Base-by-base conservation (phyloP, 1,284 basidiomycete genomes). In the Moesziomyces globuligerus region DNA sequence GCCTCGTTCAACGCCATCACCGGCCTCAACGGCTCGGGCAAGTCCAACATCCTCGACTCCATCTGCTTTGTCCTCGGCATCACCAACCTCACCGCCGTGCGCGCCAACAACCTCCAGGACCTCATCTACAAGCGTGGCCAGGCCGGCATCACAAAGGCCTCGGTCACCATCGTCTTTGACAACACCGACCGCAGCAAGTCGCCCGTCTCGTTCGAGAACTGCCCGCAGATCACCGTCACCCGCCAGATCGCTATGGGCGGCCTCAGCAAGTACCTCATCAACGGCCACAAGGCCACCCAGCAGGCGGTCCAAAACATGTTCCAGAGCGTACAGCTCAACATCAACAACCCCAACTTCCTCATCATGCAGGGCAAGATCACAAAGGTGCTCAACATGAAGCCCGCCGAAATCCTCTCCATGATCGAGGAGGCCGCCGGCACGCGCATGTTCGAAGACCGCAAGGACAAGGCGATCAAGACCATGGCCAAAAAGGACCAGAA, bases 281-380 rank as follows among this genome's bases (percentile, higher is more conserved):
- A 98, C 79, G 96, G 96, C 0, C 96, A 98, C 86, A 96, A 95
- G 81, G 88, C 93, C 3, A 90, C 90, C 7, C 93, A 97, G 72
- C 89, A 93, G 66, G 87, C 87, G 0, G 89, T 99, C 2, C 95
- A 97, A 78, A 92, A 90, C 46, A 87, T 98, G 37, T 98, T 99
- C 81, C 96, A 98, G 83, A 91, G 92, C 36, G 94, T 98, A 0
- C 94, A 98, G 83, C 89, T 99, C 76, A 98, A 98, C 83, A 98
- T 99, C 87, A 99, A 98, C 85, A 98, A 98, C 83, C 96, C 96
- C 43, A 98, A 98, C 83, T 98, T 98, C 85, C 87, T 99, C 65
- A 98, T 98, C 83, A 98, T 98, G 94, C 96, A 99, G 84, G 96
- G 96, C 43, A 84, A 84, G 74, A 85, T 84, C 70, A 83, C 83